Evolutionary conservation across 306 rosid genomes (phyloP).

Genomic region (Castanospermum australe): DNA sequence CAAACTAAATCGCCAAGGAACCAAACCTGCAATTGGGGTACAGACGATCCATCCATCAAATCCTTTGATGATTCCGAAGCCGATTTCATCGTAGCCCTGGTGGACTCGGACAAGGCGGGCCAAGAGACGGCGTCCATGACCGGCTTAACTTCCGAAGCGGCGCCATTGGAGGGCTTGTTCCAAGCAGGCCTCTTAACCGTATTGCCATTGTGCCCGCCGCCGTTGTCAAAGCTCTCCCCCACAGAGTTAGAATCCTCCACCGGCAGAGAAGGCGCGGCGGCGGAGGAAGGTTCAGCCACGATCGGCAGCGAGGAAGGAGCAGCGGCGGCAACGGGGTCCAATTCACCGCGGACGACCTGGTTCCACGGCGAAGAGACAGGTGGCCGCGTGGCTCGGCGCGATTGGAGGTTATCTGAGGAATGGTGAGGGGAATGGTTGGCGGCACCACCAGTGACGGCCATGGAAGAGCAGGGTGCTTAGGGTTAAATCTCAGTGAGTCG

Average conservation of each 20-base stretch:
- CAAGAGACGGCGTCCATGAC: conserved; percentile 75
- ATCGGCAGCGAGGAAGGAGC: conserved; percentile 34
- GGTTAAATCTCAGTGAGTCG: conserved; percentile 36
- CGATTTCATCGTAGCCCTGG: conserved; percentile 49
- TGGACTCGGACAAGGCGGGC: conserved; percentile 69
- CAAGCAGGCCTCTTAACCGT: conserved; percentile 66
- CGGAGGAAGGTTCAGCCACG: conserved; percentile 33
- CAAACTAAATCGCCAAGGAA: conserved; percentile 16
- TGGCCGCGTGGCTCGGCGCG: conserved; percentile 41
- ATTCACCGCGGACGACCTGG: conserved; percentile 59
- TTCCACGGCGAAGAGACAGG: conserved; percentile 52
- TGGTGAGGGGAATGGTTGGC: conserved; percentile 42
- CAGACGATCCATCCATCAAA: conserved; percentile 54
- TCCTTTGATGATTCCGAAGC: conserved; percentile 53
- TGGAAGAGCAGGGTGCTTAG: conserved; percentile 20
- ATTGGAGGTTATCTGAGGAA: conserved; percentile 41
- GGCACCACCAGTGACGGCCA: conserved; percentile 43
- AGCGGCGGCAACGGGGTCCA: conserved; percentile 42
- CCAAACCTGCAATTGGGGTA: conserved; percentile 58
- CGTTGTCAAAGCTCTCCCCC: conserved; percentile 45
- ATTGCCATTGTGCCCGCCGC: conserved; percentile 31
- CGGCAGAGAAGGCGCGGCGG: neutral
- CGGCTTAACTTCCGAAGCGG: conserved; percentile 45
- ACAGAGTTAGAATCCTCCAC: conserved; percentile 42
- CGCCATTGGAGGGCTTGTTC: conserved; percentile 70